These are phyloP conservation scores for Stipa capillata DNA, from an alignment of 176 grass and related monocot species.

Conservation along the genomic window DNA sequence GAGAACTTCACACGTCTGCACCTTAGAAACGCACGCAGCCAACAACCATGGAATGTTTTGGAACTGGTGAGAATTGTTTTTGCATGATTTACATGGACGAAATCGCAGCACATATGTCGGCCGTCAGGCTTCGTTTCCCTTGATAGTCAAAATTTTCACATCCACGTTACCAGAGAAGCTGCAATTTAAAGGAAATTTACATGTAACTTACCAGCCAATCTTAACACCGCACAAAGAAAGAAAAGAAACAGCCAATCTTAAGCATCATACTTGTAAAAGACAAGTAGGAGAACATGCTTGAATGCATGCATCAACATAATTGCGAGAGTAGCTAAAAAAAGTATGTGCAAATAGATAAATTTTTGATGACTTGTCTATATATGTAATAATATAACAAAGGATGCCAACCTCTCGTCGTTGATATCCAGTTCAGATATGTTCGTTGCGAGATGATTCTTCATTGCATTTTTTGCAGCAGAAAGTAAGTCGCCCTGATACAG, in stretches of 20 bases:
- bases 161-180: neutral
- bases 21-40: too few species aligned
- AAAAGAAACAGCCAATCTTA: neutral
- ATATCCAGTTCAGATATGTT: neutral
- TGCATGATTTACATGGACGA: neutral
- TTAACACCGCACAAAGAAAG: neutral
- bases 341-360: too few species aligned
- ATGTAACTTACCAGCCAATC: neutral
- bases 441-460: neutral
- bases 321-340: too few species aligned
- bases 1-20: too few species aligned
- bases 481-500: neutral
- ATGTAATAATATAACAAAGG: neutral
- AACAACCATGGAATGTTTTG: too few species aligned
- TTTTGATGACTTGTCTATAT: too few species aligned
- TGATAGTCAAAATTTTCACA: neutral
- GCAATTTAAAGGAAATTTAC: neutral
- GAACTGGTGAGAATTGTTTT: neutral
- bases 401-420: neutral
- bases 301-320: too few species aligned
- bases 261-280: neutral
- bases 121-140: neutral
- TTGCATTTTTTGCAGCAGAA: neutral
- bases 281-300: neutral
- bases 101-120: neutral